Conservation (phyloP, 2,329 filamentous ascomycete genomes). For the Teratosphaeria destructans region DNA sequence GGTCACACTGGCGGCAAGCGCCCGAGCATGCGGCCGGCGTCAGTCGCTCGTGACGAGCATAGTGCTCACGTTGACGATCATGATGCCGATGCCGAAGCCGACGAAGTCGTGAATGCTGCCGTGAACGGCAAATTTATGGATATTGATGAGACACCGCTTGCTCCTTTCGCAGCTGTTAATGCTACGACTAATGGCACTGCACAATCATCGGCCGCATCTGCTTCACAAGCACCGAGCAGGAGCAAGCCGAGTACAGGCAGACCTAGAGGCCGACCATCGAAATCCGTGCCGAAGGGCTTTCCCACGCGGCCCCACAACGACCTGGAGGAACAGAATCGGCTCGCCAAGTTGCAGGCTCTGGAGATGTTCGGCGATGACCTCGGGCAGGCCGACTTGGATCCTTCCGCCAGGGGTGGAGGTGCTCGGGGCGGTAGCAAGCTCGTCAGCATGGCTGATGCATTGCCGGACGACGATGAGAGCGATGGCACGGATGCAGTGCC, state of each 20-base stretch:
- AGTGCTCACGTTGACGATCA: constrained; percentile 17
- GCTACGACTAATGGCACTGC: constrained; percentile 1
- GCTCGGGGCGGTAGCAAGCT: background rate
- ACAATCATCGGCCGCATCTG: background rate
- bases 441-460: constrained; percentile 4
- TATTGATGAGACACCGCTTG: constrained; percentile 1
- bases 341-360: constrained; percentile 26
- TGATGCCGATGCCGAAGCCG: constrained; percentile 22
- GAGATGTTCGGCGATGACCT: constrained; percentile 29
- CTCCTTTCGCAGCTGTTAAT: background rate
- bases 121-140: constrained; percentile 8
- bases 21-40: constrained; percentile 20
- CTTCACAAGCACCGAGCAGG: background rate
- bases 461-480: constrained; percentile 4
- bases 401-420: background rate
- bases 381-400: constrained; percentile 5
- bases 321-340: constrained; percentile 23
- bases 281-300: background rate
- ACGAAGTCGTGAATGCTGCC: constrained; percentile 8
- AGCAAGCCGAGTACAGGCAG: constrained; percentile 1
- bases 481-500: background rate
- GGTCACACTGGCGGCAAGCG: constrained; percentile 20
- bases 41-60: constrained; percentile 21
- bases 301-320: constrained; percentile 14
- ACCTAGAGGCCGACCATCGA: constrained; percentile 1